These are phyloP conservation scores for Allium cepa DNA, from an alignment of 106 monocot genomes.

Conservation along the genomic window DNA sequence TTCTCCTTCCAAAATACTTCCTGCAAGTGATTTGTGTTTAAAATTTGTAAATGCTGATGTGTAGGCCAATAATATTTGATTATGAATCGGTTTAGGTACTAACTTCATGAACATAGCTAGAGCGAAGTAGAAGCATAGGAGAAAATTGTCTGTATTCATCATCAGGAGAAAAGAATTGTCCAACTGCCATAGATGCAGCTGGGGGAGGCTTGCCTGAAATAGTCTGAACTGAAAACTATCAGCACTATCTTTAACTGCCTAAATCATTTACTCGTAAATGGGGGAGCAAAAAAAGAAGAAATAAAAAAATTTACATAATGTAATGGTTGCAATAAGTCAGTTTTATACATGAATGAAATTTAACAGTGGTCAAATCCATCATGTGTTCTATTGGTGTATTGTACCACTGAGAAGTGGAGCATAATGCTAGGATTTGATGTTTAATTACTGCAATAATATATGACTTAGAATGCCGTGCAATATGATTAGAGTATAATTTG, in stretches of 20 bases:
- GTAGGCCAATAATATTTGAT: background rate
- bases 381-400: too few relatives aligned
- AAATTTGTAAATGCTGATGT: too few relatives aligned
- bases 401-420: too few relatives aligned
- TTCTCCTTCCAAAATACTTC: constrained; percentile 75
- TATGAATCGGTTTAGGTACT: background rate
- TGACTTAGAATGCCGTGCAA: too few relatives aligned
- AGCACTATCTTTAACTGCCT: background rate
- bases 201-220: constrained; percentile 98
- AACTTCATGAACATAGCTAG: constrained; percentile 55
- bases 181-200: constrained; percentile 92
- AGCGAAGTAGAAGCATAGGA: constrained; percentile 32
- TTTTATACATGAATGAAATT: too few relatives aligned
- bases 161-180: constrained; percentile 88
- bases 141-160: constrained; percentile 56
- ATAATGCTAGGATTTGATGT: too few relatives aligned
- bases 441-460: too few relatives aligned
- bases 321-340: too few relatives aligned
- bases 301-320: too few relatives aligned
- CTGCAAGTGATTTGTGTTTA: constrained; percentile 19
- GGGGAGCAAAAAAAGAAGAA: background rate
- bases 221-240: constrained; percentile 47
- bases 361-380: too few relatives aligned
- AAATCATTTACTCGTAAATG: background rate
- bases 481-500: too few relatives aligned